A percentile compares a stretch with the other conserved stretches of the same genome.
These are phyloP conservation scores for Hansfordia pulvinata DNA, from an alignment of 2,329 filamentous ascomycete species.

Conservation along the genomic window DNA sequence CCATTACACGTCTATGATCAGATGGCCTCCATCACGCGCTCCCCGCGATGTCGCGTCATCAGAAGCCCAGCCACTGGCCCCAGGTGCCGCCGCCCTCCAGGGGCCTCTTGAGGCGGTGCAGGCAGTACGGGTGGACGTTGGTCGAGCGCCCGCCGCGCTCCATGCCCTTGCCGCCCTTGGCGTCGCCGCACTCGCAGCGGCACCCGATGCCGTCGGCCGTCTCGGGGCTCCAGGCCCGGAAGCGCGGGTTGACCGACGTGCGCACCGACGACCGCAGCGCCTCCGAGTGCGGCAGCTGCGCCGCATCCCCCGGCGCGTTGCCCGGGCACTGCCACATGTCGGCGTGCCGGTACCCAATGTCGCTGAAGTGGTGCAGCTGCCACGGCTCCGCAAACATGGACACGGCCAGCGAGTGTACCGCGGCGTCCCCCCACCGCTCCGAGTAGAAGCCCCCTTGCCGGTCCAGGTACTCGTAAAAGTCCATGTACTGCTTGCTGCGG, in stretches of 20 bases:
- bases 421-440: constrained; percentile 31
- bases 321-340: constrained; percentile 17
- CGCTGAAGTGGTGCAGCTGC: constrained; percentile 27
- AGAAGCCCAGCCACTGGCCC: too few species aligned
- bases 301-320: too few species aligned
- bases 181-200: constrained; percentile 25
- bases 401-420: constrained; percentile 27
- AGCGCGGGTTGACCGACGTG: too few species aligned
- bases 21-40: too few species aligned
- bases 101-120: too few species aligned
- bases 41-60: too few species aligned
- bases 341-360: constrained; percentile 27
- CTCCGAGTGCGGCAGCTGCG: constrained; percentile 18
- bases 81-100: too few species aligned
- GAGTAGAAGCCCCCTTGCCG: constrained; percentile 27
- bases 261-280: too few species aligned
- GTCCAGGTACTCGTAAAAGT: constrained; percentile 25
- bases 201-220: constrained; percentile 23
- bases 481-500: constrained; percentile 23
- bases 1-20: too few species aligned
- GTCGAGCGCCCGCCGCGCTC: too few species aligned
- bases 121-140: too few species aligned
- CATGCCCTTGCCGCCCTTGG: too few species aligned
- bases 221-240: constrained; percentile 14
- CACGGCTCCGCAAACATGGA: constrained; percentile 24